phyloP scores from a whole-genome alignment of 192 early-diverging fungal genomes.

The Geosiphon pyriformis region DNA sequence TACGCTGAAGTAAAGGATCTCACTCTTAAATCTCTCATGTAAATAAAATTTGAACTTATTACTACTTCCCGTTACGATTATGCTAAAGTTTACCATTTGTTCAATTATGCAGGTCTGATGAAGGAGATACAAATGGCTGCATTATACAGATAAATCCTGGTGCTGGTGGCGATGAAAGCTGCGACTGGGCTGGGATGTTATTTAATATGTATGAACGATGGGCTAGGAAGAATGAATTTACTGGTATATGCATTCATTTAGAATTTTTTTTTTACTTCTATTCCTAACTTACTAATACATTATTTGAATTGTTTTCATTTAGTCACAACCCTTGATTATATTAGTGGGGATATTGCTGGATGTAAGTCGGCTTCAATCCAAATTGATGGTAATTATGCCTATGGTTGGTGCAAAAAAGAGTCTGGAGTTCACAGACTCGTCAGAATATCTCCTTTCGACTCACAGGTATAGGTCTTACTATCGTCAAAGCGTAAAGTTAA shows the following conservation, averaged over 20 bases:
- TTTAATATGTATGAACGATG: constrained; percentile 10
- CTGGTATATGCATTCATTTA: not conserved
- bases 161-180: constrained; percentile 10
- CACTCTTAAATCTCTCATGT: constrained; percentile 4
- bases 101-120: not conserved
- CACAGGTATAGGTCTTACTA: too few relatives aligned
- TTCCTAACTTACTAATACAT: too few relatives aligned
- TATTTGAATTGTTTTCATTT: not conserved
- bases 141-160: constrained; percentile 14
- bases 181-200: constrained; percentile 6
- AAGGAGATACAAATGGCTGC: constrained; percentile 14
- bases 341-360: constrained; percentile 1
- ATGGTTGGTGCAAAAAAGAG: constrained; percentile 15
- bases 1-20: not conserved
- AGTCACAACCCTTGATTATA: constrained; percentile 12
- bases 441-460: constrained; percentile 13
- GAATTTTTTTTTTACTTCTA: too few relatives aligned
- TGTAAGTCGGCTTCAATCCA: constrained; percentile 5
- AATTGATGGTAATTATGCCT: constrained; percentile 15
- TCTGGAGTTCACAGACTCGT: constrained; percentile 12
- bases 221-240: constrained; percentile 9
- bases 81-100: not conserved
- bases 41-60: not conserved
- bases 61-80: not conserved
- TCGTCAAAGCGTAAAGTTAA: too few relatives aligned